These are phyloP conservation scores for Grosmannia huntii DNA, from an alignment of 2,329 filamentous ascomycete species.

Conservation along the genomic window DNA sequence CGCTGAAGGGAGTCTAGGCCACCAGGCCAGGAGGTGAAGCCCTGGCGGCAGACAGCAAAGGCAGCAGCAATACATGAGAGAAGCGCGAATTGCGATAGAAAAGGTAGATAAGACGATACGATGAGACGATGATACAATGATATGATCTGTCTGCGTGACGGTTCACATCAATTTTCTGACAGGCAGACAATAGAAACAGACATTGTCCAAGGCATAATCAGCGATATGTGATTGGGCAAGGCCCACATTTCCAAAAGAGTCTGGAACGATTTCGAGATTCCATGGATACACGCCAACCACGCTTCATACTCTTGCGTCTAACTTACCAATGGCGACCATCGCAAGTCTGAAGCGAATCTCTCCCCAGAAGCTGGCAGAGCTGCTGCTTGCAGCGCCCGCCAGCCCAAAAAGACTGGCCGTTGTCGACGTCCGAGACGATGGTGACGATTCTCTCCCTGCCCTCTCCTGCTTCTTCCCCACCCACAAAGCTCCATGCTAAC, in stretches of 20 bases:
- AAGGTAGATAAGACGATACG: no score
- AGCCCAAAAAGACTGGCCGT: slow-evolving; percentile 47
- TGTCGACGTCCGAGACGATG: slow-evolving; percentile 80
- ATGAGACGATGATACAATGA: no score
- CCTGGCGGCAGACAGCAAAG: not conserved
- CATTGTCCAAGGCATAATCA: not conserved
- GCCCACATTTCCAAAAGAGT: not conserved
- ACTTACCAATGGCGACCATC: slow-evolving; percentile 36
- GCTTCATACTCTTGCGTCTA: not conserved
- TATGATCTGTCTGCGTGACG: no score
- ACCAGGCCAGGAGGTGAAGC: slow-evolving; percentile 17
- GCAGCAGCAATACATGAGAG: not conserved
- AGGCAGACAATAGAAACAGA: no score
- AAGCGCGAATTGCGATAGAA: not conserved
- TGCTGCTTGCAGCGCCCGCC: slow-evolving; percentile 41
- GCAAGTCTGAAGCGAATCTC: slow-evolving; percentile 53
- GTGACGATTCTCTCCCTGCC: slow-evolving; percentile 25
- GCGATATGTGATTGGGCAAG: not conserved
- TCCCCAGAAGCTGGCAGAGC: slow-evolving; percentile 52
- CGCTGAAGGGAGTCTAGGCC: slow-evolving; percentile 17
- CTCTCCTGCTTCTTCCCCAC: not conserved
- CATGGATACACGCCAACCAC: not conserved
- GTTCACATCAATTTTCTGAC: no score
- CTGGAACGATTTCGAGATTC: not conserved
- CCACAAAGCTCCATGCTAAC: not conserved